Conservation (phyloP, 345 rosid species). For the Balakata baccata region DNA sequence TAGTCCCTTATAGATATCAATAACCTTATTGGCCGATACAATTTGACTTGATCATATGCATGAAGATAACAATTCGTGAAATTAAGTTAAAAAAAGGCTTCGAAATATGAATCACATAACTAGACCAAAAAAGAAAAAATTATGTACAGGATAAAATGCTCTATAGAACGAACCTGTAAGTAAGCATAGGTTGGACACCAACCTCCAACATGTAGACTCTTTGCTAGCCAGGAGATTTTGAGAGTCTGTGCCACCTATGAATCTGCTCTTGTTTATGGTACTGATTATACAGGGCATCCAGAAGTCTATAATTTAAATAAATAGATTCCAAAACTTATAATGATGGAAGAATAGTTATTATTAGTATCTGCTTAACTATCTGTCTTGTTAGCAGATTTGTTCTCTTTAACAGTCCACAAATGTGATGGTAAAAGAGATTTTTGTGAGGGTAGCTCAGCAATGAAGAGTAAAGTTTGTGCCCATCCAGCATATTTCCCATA, state of each 20-base stretch:
- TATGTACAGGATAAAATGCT: neutral
- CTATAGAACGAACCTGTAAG: constrained; percentile 14
- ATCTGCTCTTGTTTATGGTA: constrained; percentile 10
- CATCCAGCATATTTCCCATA: constrained; percentile 94
- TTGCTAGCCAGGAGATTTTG: neutral
- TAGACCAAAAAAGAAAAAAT: neutral
- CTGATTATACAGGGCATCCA: neutral
- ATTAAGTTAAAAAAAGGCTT: neutral
- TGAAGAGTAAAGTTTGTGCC: constrained; percentile 91
- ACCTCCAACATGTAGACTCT: neutral
- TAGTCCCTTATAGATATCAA: neutral
- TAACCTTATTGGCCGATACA: neutral
- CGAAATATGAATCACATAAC: neutral
- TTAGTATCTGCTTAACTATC: constrained; percentile 12
- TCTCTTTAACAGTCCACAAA: constrained; percentile 33
- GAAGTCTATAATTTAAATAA: constrained; percentile 1
- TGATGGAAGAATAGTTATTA: neutral
- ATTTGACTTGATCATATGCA: neutral
- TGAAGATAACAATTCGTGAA: neutral
- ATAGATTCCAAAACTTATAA: neutral
- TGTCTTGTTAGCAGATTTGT: constrained; percentile 30
- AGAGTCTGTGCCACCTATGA: neutral
- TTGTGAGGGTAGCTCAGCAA: constrained; percentile 86
- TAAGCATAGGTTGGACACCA: neutral
- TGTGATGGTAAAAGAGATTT: constrained; percentile 58